phyloP scores from a whole-genome alignment of 108 stramenopile genomes.

The Skeletonema marinoi region DNA sequence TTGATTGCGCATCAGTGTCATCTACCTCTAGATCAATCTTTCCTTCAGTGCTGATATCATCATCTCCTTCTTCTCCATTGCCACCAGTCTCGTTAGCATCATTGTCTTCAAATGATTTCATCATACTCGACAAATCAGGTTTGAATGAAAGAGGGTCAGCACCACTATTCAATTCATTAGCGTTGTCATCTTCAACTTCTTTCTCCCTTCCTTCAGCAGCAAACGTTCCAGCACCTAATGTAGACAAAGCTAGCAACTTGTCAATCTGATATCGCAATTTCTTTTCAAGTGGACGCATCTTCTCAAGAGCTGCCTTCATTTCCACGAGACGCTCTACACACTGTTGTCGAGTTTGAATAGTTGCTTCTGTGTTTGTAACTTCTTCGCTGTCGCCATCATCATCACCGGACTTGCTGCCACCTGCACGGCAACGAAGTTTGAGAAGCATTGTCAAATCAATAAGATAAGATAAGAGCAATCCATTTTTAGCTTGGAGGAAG shows the following conservation, averaged over 20 bases:
- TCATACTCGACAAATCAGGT: conserved; percentile 47
- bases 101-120: conserved; percentile 46
- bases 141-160: conserved; percentile 49
- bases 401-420: neutral
- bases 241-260: conserved; percentile 62
- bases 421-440: conserved; percentile 22
- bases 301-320: conserved; percentile 83
- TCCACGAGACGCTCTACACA: conserved; percentile 61
- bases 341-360: conserved; percentile 5
- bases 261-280: conserved; percentile 89
- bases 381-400: conserved; percentile 23
- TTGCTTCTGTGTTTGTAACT: neutral
- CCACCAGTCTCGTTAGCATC: conserved; percentile 46
- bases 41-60: conserved; percentile 22
- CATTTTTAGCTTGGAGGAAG: conserved; percentile 78
- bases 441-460: conserved; percentile 68
- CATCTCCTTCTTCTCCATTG: conserved; percentile 15
- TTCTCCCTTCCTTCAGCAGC: conserved; percentile 37
- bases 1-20: conserved; percentile 17
- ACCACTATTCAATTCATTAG: conserved; percentile 19
- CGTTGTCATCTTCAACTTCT: conserved; percentile 29
- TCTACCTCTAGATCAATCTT: conserved; percentile 20
- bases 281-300: conserved; percentile 81
- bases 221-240: conserved; percentile 43
- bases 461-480: conserved; percentile 71